Evolutionary conservation across 148 eudicot genomes (phyloP), one percentile per base, ranked within the genome.

Genomic region (Hydrangea macrophylla): DNA sequence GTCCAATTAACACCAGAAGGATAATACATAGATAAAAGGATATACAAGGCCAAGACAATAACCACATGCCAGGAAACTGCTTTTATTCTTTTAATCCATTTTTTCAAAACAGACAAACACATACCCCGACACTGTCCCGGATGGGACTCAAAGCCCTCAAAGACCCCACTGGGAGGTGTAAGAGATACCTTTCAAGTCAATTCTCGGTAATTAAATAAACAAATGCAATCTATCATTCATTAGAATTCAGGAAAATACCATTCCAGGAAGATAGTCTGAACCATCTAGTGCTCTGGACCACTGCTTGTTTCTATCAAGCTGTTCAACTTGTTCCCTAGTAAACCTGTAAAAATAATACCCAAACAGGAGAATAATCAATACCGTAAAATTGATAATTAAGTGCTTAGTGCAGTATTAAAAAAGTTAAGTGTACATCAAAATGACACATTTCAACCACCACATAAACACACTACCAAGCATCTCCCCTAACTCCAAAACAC

Each of bases 211-310:
- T n/a, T n/a, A n/a, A 37, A 63, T n/a, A 25, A 55, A 36, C 37
- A 35, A 23, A 27, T 32, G 39, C 54, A 72, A 31, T 3, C 13
- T 36, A 35, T 6, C 36, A 36, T 55, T 26, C 9, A 26, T 23
- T 24, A 33, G 32, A 65, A 24, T 11, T 58, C 13, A 60, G 23
- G 26, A 2, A 24, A 18, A 60, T 86, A 94, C 98, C 97, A 89
- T 83, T 81, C 97, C 98, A 76, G 98, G 99, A 58, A 94, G 93
- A 77, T 94, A 94, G 73, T 94, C 92, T 31, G 97, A 90, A 17
- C 96, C 99, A 89, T 94, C 97, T 83, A 93, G 97, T 66, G 99
- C 99, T 76, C 97, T 85, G 32, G 99, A 82, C 99, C 97, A 91
- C 40, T 85, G 88, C 74, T 80, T 84, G 74, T 82, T 88, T 73